Conservation (phyloP, 805 yeast species). For the Zygosaccharomyces rouxii region DNA sequence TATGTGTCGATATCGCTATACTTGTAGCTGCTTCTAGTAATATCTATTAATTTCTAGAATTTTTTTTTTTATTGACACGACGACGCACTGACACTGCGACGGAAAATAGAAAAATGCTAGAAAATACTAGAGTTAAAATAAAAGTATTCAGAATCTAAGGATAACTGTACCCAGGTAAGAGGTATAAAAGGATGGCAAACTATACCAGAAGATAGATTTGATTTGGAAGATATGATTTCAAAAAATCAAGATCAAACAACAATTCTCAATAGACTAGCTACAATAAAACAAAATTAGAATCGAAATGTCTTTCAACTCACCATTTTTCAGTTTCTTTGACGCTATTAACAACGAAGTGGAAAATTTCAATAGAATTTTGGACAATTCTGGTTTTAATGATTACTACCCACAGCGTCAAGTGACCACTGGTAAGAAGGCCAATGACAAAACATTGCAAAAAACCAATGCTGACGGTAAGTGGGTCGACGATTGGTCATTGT, state of each 20-base stretch:
- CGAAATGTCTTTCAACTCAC: constrained; percentile 37
- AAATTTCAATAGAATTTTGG: constrained; percentile 36
- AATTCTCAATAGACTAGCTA: not conserved
- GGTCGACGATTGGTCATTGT: constrained; percentile 26
- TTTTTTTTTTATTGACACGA: not conserved
- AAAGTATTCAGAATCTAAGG: not conserved
- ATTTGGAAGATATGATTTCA: not conserved
- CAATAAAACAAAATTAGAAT: not conserved
- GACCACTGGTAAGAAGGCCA: constrained; percentile 8
- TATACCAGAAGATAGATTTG: not conserved
- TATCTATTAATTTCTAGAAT: not conserved
- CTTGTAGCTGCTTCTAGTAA: not conserved
- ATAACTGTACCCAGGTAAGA: not conserved
- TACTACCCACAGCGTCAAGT: constrained; percentile 22
- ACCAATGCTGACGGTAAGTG: constrained; percentile 9
- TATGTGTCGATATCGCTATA: too few species aligned
- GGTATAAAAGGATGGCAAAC: not conserved
- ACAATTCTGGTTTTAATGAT: constrained; percentile 25
- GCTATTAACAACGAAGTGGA: constrained; percentile 41
- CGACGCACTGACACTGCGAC: not conserved
- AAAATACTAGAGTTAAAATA: not conserved
- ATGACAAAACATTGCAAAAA: constrained; percentile 6
- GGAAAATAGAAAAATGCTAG: not conserved
- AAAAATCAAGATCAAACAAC: not conserved
- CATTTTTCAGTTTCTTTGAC: constrained; percentile 44